Conservation (phyloP, 1,284 basidiomycete genomes). For the Entoloma clypeatum region DNA sequence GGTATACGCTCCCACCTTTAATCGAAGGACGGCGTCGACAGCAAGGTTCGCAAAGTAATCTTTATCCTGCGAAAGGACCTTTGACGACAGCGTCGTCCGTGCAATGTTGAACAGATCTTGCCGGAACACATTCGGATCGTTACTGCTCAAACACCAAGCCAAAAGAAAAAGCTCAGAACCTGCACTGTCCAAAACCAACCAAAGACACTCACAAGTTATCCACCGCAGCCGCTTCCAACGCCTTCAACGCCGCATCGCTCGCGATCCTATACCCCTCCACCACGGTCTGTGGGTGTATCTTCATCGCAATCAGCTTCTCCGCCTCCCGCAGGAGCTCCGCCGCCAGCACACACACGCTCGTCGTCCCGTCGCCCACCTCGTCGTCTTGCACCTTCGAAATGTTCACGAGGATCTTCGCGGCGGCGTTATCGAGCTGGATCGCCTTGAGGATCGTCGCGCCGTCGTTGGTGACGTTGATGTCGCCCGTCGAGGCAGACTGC, state of each 20-base stretch:
- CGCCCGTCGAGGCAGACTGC: constrained; percentile 87
- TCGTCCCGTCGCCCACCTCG: constrained; percentile 98
- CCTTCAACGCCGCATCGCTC: constrained; percentile 79
- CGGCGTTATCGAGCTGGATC: constrained; percentile 97
- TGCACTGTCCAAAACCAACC: too few species aligned
- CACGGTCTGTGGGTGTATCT: constrained; percentile 99
- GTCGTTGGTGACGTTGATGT: constrained; percentile 98
- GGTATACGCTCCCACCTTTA: constrained; percentile 86
- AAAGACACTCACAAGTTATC: constrained; percentile 83
- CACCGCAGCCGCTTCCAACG: constrained; percentile 77
- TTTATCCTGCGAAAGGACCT: constrained; percentile 97
- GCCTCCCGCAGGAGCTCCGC: constrained; percentile 93
- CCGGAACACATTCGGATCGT: constrained; percentile 75
- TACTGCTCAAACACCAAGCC: too few species aligned
- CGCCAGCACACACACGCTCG: constrained; percentile 90
- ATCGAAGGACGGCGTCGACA: constrained; percentile 92
- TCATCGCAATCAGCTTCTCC: constrained; percentile 89
- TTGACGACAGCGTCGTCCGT: constrained; percentile 92
- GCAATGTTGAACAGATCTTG: constrained; percentile 96
- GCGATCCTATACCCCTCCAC: constrained; percentile 98
- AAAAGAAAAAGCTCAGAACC: too few species aligned
- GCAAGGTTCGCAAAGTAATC: constrained; percentile 98
- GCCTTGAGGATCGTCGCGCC: constrained; percentile 98
- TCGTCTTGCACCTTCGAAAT: constrained; percentile 99
- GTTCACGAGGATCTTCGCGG: constrained; percentile 98